These are phyloP conservation scores for Endoconidiophora laricicola DNA, from an alignment of 2,329 filamentous ascomycete genomes.

Conservation along the genomic window DNA sequence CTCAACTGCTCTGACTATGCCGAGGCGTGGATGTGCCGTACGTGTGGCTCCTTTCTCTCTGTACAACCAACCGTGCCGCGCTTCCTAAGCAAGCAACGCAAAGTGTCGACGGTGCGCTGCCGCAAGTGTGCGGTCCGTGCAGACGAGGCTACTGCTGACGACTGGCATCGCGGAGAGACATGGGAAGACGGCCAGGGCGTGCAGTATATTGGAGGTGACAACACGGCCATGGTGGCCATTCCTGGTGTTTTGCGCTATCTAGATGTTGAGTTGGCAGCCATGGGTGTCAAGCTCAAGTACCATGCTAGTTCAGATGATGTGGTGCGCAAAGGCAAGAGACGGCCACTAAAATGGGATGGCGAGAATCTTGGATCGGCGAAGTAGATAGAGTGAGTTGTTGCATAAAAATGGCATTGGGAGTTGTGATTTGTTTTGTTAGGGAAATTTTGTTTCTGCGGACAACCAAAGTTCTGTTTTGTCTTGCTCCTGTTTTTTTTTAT, in stretches of 20 bases:
- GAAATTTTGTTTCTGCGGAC: slow-evolving; percentile 3
- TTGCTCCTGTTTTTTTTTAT: not conserved
- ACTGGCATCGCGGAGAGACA: slow-evolving; percentile 47
- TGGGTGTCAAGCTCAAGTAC: slow-evolving; percentile 93
- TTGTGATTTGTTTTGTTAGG: slow-evolving; percentile 8
- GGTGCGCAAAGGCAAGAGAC: slow-evolving; percentile 34
- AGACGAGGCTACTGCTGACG: slow-evolving; percentile 38
- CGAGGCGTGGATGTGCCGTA: slow-evolving; percentile 74
- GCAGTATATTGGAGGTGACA: slow-evolving; percentile 73
- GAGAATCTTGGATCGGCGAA: slow-evolving; percentile 9
- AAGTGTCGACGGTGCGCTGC: slow-evolving; percentile 58
- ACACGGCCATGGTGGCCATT: slow-evolving; percentile 82
- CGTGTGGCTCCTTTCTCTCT: slow-evolving; percentile 79
- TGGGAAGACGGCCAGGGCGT: slow-evolving; percentile 87
- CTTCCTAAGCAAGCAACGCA: slow-evolving; percentile 45
- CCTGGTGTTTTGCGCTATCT: slow-evolving; percentile 85
- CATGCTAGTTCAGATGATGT: slow-evolving; percentile 47
- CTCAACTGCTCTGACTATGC: slow-evolving; percentile 96
- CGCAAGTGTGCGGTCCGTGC: slow-evolving; percentile 54
- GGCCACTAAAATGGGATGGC: slow-evolving; percentile 21
- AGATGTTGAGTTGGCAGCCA: slow-evolving; percentile 87
- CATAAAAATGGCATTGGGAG: slow-evolving; percentile 9
- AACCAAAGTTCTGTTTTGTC: not conserved
- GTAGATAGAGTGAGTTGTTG: not conserved
- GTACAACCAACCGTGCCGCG: slow-evolving; percentile 63